A percentile compares a stretch with the other conserved stretches of the same genome.
Conservation (phyloP, 345 rosid species). For the Gossypium anomalum region DNA sequence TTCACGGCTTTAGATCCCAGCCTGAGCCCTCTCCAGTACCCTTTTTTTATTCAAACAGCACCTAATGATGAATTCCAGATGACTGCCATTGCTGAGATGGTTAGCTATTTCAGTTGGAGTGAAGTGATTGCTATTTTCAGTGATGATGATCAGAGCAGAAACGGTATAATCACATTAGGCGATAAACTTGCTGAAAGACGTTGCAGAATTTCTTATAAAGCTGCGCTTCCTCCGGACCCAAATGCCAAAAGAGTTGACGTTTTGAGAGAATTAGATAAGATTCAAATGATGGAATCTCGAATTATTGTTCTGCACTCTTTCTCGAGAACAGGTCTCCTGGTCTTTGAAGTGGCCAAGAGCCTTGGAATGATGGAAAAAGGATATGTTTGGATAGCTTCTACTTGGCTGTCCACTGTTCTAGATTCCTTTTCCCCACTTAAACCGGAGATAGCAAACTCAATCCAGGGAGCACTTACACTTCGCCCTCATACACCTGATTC, state of each 20-base stretch:
- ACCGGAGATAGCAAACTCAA: slow-evolving; percentile 26
- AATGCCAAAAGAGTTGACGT: slow-evolving; percentile 39
- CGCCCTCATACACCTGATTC: slow-evolving; percentile 71
- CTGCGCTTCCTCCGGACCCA: slow-evolving; percentile 64
- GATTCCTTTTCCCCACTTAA: slow-evolving; percentile 48
- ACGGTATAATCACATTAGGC: slow-evolving; percentile 56
- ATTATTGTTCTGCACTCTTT: slow-evolving; percentile 60
- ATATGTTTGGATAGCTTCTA: slow-evolving; percentile 81
- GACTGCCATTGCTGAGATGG: slow-evolving; percentile 76
- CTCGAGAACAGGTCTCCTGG: slow-evolving; percentile 48
- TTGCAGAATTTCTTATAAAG: slow-evolving; percentile 70
- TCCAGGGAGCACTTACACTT: slow-evolving; percentile 65
- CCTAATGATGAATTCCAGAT: slow-evolving; percentile 78
- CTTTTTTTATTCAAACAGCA: slow-evolving; percentile 86
- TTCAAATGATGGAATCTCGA: slow-evolving; percentile 69
- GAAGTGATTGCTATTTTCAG: slow-evolving; percentile 62
- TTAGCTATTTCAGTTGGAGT: slow-evolving; percentile 63
- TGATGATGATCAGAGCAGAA: slow-evolving; percentile 81
- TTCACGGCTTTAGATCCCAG: slow-evolving; percentile 83
- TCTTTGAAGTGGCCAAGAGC: slow-evolving; percentile 62
- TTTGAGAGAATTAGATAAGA: slow-evolving; percentile 40
- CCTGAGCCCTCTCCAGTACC: slow-evolving; percentile 79
- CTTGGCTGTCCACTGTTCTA: slow-evolving; percentile 73
- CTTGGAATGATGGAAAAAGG: slow-evolving; percentile 80
- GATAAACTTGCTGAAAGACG: slow-evolving; percentile 67